Base-by-base conservation (phyloP, 306 rosid species). In the Boehmeria nivea region DNA sequence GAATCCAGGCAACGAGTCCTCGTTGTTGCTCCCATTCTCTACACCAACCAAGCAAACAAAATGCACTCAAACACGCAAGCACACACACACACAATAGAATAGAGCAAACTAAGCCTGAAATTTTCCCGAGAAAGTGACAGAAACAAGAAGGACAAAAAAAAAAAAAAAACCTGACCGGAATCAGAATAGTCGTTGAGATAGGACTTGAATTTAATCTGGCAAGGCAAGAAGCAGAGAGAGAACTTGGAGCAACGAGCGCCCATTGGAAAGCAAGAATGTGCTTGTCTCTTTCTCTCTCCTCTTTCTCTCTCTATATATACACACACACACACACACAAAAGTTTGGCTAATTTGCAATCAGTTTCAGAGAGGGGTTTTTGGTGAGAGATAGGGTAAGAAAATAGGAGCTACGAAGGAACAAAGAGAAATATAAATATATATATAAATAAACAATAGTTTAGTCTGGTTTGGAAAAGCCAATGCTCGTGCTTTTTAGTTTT, bases 171-270 rank as follows among this genome's bases (percentile, higher is more conserved):
- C 72, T 75, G 50, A 86, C 95, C 90, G 60, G 65, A 67, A 58
- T 75, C 83, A 18, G 93, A 81, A 43, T 72, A 61, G 59, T 79
- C 81, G 20, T 76, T 70, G 69, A 74, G 82, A 70, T 79, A 81
- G 56, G 99, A 78, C 65, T 87, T 82, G 86, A 75, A 78, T 67
- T 87, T 82, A 81, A 75, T 63, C 54, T 76, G 66, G 16, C 90
- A 88, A n/a, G 94, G 78, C 83, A 96, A 87, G 76, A 89, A 93
- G 56, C 96, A 93, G 15, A 81, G 75, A 46, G 94, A 71, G 43
- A 79, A 64, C 62, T 75, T 93, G 66, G 99, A 93, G 85, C 96
- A 93, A 65, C 95, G 86, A 83, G 63, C 90, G 77, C 99, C 99
- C 99, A 93, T 93, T 44, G 60, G 59, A 16, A 26, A 47, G 8